Percentiles rank a stretch among this genome's conserved stretches.
Conservation (phyloP, 1,139 yeast species). For the Kodamaea derodonti region DNA sequence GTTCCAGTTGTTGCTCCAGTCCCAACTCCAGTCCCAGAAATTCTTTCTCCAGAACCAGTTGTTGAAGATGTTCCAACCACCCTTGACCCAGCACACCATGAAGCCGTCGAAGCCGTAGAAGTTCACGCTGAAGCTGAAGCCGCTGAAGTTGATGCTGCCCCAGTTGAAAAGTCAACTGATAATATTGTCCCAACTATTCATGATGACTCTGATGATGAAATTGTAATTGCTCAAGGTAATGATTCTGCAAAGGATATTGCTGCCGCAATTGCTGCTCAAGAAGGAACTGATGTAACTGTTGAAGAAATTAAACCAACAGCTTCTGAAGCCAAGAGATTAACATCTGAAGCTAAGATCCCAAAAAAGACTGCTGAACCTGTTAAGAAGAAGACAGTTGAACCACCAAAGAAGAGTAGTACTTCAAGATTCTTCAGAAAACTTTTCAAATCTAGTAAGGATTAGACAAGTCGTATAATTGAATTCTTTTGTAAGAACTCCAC, state of each 20-base stretch:
- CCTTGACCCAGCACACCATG: constrained; percentile 5
- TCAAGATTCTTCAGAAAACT: constrained; percentile 44
- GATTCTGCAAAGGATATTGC: constrained; percentile 23
- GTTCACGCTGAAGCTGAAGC: constrained; percentile 3
- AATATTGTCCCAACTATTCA: constrained; percentile 10
- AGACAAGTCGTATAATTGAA: background rate
- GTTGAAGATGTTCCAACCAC: constrained; percentile 9
- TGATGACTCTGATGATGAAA: constrained; percentile 12
- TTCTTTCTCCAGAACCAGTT: constrained; percentile 5
- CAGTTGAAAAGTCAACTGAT: constrained; percentile 4
- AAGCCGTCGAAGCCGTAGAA: constrained; percentile 4
- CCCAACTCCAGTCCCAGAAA: constrained; percentile 4
- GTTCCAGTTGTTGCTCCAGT: constrained; percentile 9
- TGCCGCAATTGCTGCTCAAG: constrained; percentile 35
- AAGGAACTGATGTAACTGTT: constrained; percentile 36
- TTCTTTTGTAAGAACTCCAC: constrained; percentile 1
- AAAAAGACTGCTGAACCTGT: constrained; percentile 8
- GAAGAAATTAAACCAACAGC: constrained; percentile 45
- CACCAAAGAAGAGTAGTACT: constrained; percentile 41
- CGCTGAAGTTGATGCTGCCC: constrained; percentile 5
- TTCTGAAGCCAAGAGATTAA: constrained; percentile 32
- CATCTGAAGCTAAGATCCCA: constrained; percentile 28
- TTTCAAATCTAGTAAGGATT: constrained; percentile 19
- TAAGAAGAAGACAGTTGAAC: constrained; percentile 19
- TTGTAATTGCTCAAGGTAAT: constrained; percentile 39